Evolutionary conservation across 768 basidiomycete genomes (phyloP).

Genomic region (Russula sp.): DNA sequence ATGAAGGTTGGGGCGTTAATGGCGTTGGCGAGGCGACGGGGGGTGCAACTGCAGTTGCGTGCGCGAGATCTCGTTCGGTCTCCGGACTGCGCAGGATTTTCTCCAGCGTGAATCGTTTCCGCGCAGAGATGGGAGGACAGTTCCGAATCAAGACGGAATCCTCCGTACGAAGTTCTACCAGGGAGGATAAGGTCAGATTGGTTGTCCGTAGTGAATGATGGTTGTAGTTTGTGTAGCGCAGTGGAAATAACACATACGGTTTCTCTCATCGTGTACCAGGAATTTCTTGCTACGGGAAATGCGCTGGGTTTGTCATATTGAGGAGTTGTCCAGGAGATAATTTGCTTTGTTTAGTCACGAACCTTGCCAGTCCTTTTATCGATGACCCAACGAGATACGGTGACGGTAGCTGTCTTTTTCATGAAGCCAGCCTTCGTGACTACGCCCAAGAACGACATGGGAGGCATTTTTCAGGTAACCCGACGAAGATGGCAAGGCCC

Average conservation of each 20-base stretch:
- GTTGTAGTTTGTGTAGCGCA: not conserved
- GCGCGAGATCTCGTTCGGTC: slow-evolving; percentile 34
- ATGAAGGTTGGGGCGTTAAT: not conserved
- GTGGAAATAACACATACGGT: slow-evolving; percentile 45
- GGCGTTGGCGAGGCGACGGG: not conserved
- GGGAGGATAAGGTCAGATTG: slow-evolving; percentile 1
- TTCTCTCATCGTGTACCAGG: slow-evolving; percentile 66
- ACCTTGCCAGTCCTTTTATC: slow-evolving; percentile 78
- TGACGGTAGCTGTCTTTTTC: slow-evolving; percentile 81
- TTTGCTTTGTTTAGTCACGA: slow-evolving; percentile 21
- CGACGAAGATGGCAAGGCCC: not conserved
- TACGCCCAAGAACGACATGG: slow-evolving; percentile 65
- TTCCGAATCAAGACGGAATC: slow-evolving; percentile 76
- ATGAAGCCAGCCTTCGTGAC: slow-evolving; percentile 80
- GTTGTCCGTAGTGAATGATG: not conserved
- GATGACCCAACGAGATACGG: slow-evolving; percentile 66
- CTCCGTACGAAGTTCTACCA: slow-evolving; percentile 55
- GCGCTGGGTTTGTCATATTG: slow-evolving; percentile 39
- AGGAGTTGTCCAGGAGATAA: slow-evolving; percentile 2
- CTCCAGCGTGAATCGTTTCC: slow-evolving; percentile 71
- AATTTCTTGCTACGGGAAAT: slow-evolving; percentile 74
- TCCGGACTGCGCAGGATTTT: slow-evolving; percentile 63
- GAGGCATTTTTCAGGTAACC: slow-evolving; percentile 49
- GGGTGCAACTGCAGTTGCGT: not conserved
- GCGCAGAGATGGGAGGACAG: slow-evolving; percentile 73